phyloP scores from a whole-genome alignment of 768 basidiomycete species.

The Xerocomus potaroensis region DNA sequence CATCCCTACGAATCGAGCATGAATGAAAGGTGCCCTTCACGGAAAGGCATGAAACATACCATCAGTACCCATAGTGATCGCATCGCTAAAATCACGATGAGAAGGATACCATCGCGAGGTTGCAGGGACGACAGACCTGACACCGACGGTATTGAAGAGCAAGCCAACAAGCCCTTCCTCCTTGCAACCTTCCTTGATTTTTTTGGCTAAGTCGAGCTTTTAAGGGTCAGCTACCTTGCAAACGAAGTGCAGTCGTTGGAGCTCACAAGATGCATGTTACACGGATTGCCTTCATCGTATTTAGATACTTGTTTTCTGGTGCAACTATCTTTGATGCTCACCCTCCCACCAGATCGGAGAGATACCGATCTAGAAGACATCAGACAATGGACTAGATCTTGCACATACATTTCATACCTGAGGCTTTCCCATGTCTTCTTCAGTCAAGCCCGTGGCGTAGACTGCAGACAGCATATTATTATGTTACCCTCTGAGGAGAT shows the following conservation, averaged over 20 bases:
- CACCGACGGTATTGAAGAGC: slow-evolving; percentile 81
- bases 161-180: slow-evolving; percentile 79
- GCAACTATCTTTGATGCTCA: slow-evolving; percentile 23
- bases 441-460: slow-evolving; percentile 72
- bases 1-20: slow-evolving; percentile 53
- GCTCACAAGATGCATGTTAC: slow-evolving; percentile 75
- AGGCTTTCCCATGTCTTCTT: slow-evolving; percentile 80
- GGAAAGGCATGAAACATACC: slow-evolving; percentile 41
- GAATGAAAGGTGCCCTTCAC: neutral
- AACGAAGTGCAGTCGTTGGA: neutral
- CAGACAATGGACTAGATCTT: slow-evolving; percentile 3
- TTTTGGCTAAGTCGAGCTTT: slow-evolving; percentile 74
- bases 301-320: neutral
- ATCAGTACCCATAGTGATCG: slow-evolving; percentile 86
- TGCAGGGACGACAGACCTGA: slow-evolving; percentile 48
- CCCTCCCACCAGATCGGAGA: slow-evolving; percentile 93
- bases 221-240: neutral
- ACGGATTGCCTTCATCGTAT: slow-evolving; percentile 64
- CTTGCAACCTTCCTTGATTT: slow-evolving; percentile 78
- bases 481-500: neutral
- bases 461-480: slow-evolving; percentile 33
- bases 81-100: slow-evolving; percentile 49
- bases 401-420: slow-evolving; percentile 46
- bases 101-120: neutral
- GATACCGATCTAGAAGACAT: slow-evolving; percentile 64